phyloP scores from a whole-genome alignment of 495 filamentous ascomycete species.

The Penicillium cosmopolitanum region DNA sequence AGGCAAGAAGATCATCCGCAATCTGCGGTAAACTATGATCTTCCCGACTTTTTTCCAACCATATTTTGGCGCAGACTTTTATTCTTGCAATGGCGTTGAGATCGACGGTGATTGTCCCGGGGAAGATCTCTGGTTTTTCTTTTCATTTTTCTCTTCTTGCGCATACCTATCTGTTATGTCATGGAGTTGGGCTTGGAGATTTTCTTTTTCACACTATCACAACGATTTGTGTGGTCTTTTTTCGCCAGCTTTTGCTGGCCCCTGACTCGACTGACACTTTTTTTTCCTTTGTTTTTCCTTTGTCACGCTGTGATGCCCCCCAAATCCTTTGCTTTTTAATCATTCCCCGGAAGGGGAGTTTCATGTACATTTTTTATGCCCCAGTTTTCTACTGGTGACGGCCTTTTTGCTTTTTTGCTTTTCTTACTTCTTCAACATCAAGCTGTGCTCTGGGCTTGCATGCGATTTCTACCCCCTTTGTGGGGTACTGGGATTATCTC shows the following conservation, averaged over 20 bases:
- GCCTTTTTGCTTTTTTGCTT: background rate
- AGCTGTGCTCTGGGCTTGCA: background rate
- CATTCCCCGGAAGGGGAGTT: conserved; percentile 25
- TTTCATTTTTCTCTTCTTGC: conserved; percentile 29
- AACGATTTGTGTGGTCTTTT: conserved; percentile 19
- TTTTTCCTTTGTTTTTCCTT: conserved; percentile 31
- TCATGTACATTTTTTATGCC: conserved; percentile 39
- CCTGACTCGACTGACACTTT: conserved; percentile 21
- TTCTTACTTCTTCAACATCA: background rate
- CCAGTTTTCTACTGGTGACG: conserved; percentile 3
- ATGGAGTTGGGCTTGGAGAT: conserved; percentile 28
- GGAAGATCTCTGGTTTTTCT: conserved; percentile 13
- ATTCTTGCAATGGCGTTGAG: conserved; percentile 16
- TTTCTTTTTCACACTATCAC: conserved; percentile 21
- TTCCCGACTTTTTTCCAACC: background rate
- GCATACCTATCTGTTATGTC: conserved; percentile 32
- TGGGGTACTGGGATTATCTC: background rate
- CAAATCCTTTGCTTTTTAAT: conserved; percentile 21
- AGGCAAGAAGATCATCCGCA: conserved; percentile 50
- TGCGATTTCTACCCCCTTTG: background rate
- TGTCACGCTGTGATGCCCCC: conserved; percentile 42
- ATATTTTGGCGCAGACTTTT: background rate
- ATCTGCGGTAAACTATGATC: conserved; percentile 35
- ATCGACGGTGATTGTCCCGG: conserved; percentile 7
- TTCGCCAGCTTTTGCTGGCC: background rate